Conservation (phyloP, 352 stramenopile genomes). For the Phytophthora sp. region DNA sequence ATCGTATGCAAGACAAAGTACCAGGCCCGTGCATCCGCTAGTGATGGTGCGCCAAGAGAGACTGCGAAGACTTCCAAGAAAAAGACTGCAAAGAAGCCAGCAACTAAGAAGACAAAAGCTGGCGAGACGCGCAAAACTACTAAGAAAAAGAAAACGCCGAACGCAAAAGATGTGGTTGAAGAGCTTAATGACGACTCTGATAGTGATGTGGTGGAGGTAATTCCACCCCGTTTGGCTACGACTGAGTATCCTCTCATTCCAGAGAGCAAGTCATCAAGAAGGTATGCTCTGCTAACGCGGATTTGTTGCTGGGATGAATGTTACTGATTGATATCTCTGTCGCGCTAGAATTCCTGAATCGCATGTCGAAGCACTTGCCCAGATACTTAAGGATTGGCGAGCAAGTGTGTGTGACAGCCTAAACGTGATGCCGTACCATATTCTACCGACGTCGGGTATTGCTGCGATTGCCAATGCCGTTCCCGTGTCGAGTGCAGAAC, state of each 20-base stretch:
- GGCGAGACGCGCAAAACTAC: conserved; percentile 26
- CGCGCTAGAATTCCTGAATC: conserved; percentile 73
- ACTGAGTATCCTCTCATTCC: conserved; percentile 63
- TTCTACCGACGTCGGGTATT: conserved; percentile 82
- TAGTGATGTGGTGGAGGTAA: conserved; percentile 63
- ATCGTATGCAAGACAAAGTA: conserved; percentile 85
- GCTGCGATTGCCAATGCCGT: conserved; percentile 81
- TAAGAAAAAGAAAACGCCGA: conserved; percentile 43
- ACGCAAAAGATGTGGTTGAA: conserved; percentile 48
- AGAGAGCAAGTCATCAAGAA: conserved; percentile 45
- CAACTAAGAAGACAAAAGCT: conserved; percentile 41
- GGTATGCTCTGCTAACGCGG: too few species aligned
- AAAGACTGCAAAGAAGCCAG: conserved; percentile 41
- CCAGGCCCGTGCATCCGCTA: conserved; percentile 32
- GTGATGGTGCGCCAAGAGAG: conserved; percentile 18
- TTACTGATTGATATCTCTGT: too few species aligned
- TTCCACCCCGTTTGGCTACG: conserved; percentile 26
- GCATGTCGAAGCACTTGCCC: conserved; percentile 75
- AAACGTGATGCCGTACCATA: conserved; percentile 90
- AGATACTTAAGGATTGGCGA: conserved; percentile 88
- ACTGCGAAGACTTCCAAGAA: conserved; percentile 34
- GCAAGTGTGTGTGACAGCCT: conserved; percentile 86
- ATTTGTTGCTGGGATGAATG: too few species aligned
- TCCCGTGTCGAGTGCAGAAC: conserved; percentile 73
- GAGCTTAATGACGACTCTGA: conserved; percentile 73